These are phyloP conservation scores for Hortaea werneckii DNA, from an alignment of 2,329 filamentous ascomycete genomes.

Conservation along the genomic window DNA sequence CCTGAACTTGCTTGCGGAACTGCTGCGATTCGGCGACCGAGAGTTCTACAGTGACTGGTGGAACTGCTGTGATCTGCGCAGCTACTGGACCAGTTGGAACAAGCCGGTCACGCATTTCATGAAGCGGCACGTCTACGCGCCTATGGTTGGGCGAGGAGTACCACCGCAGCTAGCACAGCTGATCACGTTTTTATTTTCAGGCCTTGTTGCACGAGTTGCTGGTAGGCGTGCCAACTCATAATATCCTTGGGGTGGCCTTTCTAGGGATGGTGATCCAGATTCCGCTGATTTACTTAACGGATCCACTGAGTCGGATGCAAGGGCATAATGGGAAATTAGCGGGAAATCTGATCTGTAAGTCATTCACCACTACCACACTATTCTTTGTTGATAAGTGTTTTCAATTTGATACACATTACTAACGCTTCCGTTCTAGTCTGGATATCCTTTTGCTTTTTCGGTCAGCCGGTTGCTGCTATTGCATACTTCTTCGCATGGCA, in stretches of 20 bases:
- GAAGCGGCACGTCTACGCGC: slow-evolving; percentile 85
- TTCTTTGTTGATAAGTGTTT: too few species aligned
- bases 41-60: slow-evolving; percentile 98
- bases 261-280: slow-evolving; percentile 89
- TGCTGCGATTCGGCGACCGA: slow-evolving; percentile 81
- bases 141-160: slow-evolving; percentile 76
- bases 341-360: slow-evolving; percentile 67
- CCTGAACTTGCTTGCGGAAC: slow-evolving; percentile 81
- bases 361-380: slow-evolving; percentile 50
- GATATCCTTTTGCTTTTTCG: slow-evolving; percentile 84
- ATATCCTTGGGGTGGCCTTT: slow-evolving; percentile 68
- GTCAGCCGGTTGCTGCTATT: slow-evolving; percentile 83
- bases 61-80: slow-evolving; percentile 78
- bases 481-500: slow-evolving; percentile 99
- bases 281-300: slow-evolving; percentile 73
- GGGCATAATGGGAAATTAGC: slow-evolving; percentile 66
- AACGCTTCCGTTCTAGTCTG: neutral
- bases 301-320: slow-evolving; percentile 67
- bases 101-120: slow-evolving; percentile 96
- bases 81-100: slow-evolving; percentile 96
- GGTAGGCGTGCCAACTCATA: slow-evolving; percentile 84
- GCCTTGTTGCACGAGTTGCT: slow-evolving; percentile 85
- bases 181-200: slow-evolving; percentile 79
- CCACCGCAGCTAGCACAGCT: slow-evolving; percentile 60
- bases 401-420: neutral